Evolutionary conservation across 129 eudicot genomes (phyloP).

Genomic region (Chrysanthemum lavandulifolium): DNA sequence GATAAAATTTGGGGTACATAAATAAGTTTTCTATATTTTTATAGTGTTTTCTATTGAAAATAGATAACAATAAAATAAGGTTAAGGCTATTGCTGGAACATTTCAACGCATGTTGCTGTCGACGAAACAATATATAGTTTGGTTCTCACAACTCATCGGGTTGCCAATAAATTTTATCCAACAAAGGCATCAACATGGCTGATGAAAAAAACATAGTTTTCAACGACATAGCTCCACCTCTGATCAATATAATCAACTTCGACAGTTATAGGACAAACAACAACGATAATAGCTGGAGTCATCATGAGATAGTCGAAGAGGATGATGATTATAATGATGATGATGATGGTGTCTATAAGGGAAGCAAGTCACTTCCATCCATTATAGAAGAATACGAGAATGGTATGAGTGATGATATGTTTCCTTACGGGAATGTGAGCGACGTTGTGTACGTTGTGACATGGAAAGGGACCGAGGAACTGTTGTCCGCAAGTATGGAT

Average conservation of each 20-base stretch:
- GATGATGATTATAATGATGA: background rate
- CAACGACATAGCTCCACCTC: background rate
- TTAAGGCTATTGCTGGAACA: too few relatives aligned
- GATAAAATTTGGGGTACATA: too few relatives aligned
- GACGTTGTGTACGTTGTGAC: constrained; percentile 38
- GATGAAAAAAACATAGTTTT: background rate
- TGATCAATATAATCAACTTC: constrained; percentile 3
- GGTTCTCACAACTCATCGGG: too few relatives aligned
- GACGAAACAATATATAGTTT: too few relatives aligned
- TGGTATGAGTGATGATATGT: background rate
- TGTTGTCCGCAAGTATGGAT: constrained; percentile 48
- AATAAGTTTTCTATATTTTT: too few relatives aligned
- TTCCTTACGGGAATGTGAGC: constrained; percentile 13
- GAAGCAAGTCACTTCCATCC: background rate
- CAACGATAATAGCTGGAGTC: background rate
- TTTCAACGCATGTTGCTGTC: too few relatives aligned
- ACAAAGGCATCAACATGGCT: background rate
- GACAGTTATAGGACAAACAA: background rate
- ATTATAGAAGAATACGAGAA: background rate
- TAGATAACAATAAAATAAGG: too few relatives aligned
- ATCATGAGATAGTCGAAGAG: constrained; percentile 1
- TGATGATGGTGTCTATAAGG: background rate
- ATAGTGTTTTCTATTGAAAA: too few relatives aligned
- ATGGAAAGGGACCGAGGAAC: constrained; percentile 33
- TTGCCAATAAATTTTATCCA: too few relatives aligned